These are phyloP conservation scores for Raphidocelis subcapitata DNA, from an alignment of 139 green algal species.

Conservation along the genomic window DNA sequence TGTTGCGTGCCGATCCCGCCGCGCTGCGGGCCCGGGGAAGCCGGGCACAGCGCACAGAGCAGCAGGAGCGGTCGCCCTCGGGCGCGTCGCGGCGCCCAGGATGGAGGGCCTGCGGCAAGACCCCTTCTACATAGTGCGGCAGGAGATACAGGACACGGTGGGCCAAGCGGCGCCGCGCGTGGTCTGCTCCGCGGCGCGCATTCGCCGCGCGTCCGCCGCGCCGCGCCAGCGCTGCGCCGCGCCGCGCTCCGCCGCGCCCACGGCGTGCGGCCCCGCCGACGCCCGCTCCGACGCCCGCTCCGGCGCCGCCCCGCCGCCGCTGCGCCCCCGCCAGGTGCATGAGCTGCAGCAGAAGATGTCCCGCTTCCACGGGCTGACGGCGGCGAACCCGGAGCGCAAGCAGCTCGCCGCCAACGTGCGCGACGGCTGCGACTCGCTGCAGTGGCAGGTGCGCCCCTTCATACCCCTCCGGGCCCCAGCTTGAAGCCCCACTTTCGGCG, in stretches of 20 bases:
- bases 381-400: constrained; percentile 52
- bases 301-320: neutral
- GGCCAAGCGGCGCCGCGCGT: neutral
- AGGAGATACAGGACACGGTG: constrained; percentile 45
- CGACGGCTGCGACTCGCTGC: constrained; percentile 37
- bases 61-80: too few relatives aligned
- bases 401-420: constrained; percentile 38
- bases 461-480: neutral
- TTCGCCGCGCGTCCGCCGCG: too few relatives aligned
- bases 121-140: constrained; percentile 53
- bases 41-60: too few relatives aligned
- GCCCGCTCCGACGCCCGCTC: neutral
- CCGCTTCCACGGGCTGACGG: constrained; percentile 48
- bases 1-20: too few relatives aligned
- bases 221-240: too few relatives aligned
- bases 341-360: constrained; percentile 58
- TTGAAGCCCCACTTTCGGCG: too few relatives aligned
- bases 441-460: constrained; percentile 46
- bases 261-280: too few relatives aligned
- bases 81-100: too few relatives aligned
- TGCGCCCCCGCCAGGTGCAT: constrained; percentile 37
- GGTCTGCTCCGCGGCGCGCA: too few relatives aligned
- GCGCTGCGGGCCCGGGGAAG: too few relatives aligned
- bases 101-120: constrained; percentile 30
- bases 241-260: too few relatives aligned